Percentiles rank a stretch among this genome's conserved stretches.
These are phyloP conservation scores for Magnaporthiopsis incrustans DNA, from an alignment of 2,329 filamentous ascomycete species.

Conservation along the genomic window DNA sequence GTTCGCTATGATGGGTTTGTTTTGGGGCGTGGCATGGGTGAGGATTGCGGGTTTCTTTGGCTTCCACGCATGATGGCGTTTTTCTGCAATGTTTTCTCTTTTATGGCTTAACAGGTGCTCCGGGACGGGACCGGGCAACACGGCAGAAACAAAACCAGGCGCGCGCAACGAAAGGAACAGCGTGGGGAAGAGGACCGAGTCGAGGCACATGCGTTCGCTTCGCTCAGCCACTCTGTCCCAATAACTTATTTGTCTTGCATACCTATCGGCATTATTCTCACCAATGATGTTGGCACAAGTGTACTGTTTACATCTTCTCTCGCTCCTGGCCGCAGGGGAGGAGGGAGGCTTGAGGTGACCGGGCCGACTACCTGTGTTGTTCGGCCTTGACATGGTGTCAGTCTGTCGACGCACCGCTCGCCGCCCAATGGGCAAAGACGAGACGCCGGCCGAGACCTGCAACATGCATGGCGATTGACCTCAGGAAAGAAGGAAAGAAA, in stretches of 20 bases:
- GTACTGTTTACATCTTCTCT: not conserved
- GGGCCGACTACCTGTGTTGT: not conserved
- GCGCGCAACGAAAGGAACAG: not conserved
- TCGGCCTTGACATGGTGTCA: not conserved
- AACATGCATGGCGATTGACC: not conserved
- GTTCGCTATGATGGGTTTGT: not conserved
- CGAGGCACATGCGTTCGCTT: not conserved
- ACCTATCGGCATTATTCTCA: not conserved
- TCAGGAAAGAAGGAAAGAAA: not conserved
- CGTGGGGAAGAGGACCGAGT: not conserved
- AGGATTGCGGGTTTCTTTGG: not conserved
- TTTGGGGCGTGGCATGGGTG: not conserved
- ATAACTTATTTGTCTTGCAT: not conserved
- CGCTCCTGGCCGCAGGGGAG: not conserved
- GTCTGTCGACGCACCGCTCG: not conserved
- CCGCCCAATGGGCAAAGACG: not conserved
- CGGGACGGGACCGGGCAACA: not conserved
- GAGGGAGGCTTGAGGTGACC: not conserved
- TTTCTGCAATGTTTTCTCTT: not conserved
- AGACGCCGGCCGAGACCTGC: not conserved
- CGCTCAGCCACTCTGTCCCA: not conserved
- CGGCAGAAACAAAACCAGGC: not conserved
- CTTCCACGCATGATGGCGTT: not conserved
- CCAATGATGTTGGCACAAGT: not conserved
- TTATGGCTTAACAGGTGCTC: not conserved